phyloP scores from a whole-genome alignment of 2,329 filamentous ascomycete genomes.

The Stagonosporopsis rhizophila region DNA sequence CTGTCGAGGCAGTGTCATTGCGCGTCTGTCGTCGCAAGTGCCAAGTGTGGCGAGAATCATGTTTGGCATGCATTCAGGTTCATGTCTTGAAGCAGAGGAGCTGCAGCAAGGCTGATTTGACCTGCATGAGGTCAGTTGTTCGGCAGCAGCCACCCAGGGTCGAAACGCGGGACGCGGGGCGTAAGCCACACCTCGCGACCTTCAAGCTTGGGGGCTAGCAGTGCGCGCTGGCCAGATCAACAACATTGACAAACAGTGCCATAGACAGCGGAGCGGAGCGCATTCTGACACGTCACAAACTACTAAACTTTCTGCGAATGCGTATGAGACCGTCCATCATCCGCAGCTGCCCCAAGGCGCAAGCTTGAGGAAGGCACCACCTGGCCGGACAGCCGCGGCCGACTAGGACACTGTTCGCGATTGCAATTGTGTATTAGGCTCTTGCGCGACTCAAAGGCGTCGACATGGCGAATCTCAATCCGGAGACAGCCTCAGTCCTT shows the following conservation, averaged over 20 bases:
- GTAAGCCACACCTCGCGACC: constrained; percentile 16
- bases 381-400: constrained; percentile 22
- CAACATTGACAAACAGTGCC: constrained; percentile 1
- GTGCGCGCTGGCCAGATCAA: not conserved
- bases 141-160: constrained; percentile 11
- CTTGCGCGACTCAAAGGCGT: not conserved
- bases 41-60: constrained; percentile 13
- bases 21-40: constrained; percentile 38
- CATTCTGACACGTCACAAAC: not conserved
- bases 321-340: constrained; percentile 16
- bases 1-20: constrained; percentile 39
- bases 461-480: constrained; percentile 43
- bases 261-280: not conserved
- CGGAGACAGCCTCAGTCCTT: constrained; percentile 53
- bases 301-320: not conserved
- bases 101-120: constrained; percentile 4
- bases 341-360: constrained; percentile 21
- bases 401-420: constrained; percentile 14
- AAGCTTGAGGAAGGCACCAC: constrained; percentile 23
- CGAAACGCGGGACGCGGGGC: constrained; percentile 15
- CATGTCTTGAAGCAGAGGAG: constrained; percentile 6
- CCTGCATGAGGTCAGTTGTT: constrained; percentile 17
- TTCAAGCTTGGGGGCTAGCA: constrained; percentile 11
- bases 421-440: constrained; percentile 2
- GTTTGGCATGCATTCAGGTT: constrained; percentile 6